Evolutionary conservation across 495 filamentous ascomycete species (phyloP), one percentile per base, ranked within the genome.

Genomic region (Penicillium argentinense): DNA sequence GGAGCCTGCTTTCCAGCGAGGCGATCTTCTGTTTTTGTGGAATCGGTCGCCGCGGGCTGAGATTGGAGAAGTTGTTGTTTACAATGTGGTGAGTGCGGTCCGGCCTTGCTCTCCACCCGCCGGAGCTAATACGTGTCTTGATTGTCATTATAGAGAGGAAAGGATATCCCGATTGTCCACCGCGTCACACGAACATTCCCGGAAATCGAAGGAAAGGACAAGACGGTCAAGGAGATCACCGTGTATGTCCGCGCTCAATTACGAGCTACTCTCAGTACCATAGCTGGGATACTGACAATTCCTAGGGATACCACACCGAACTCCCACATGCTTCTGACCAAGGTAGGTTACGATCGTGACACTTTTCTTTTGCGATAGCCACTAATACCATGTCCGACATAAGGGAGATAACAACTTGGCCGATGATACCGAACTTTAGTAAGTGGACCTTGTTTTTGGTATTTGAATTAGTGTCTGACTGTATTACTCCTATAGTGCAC

Each of bases 1-100:
- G 93, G 93, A 98, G 57, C 93, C 93, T 0, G 93, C 95, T 3
- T 97, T 98, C 69, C 91, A 97, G 62, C 78, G 93, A 47, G 93
- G 93, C 26, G 93, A 98, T 67, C 73, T 98, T 3, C 76, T 98
- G 8, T 88, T 97, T 57, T 72, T 98, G 9, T 97, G 92, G 91
- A 97, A 97, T 64, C 78, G 93, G 26, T 87, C 89, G 53, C 63
- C 84, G 18, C 57, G 67, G 18, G 75, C 50, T 49, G 71, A 86
- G 59, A 76, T 95, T 17, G 91, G 90, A 42, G 91, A 96, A 68
- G 74, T 96, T 18, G 91, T 97, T 39, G 92, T 98, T 19, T 98
- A 98, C 68, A 96, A 97, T 39, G 67, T 70, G 33, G 33, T 36
- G 17, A 53, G 54, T 36, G 60, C 52, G 21, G 26, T 17, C 11